These are phyloP conservation scores for Alloteropsis semialata DNA, from an alignment of 176 grass and related monocot species.

Conservation along the genomic window DNA sequence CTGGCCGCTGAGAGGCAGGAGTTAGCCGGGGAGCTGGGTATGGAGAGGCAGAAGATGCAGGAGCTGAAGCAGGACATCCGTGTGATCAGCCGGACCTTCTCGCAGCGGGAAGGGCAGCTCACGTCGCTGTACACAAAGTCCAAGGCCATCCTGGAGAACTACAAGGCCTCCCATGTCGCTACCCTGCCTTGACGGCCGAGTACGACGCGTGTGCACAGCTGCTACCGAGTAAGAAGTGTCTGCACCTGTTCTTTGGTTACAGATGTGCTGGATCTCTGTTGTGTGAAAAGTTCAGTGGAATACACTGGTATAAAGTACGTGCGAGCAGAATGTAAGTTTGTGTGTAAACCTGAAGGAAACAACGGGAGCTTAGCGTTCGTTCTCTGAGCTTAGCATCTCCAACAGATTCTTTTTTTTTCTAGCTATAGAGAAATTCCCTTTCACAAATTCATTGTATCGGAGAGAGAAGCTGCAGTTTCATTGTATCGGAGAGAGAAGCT, in stretches of 20 bases:
- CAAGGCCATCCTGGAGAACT: constrained; percentile 73
- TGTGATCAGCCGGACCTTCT: constrained; percentile 52
- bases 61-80: constrained; percentile 74
- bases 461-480: too few relatives aligned
- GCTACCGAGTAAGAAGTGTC: background rate
- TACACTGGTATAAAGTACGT: background rate
- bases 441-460: too few relatives aligned
- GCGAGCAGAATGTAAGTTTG: background rate
- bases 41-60: constrained; percentile 46
- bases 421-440: too few relatives aligned
- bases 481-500: too few relatives aligned
- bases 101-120: constrained; percentile 54
- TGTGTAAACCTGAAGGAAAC: background rate
- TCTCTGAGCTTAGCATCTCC: too few relatives aligned
- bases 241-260: too few relatives aligned
- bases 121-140: constrained; percentile 68
- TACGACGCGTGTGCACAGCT: background rate
- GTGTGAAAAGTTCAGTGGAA: background rate
- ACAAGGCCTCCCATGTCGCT: constrained; percentile 42
- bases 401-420: too few relatives aligned
- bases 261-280: background rate
- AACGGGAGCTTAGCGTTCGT: too few relatives aligned
- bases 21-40: constrained; percentile 38
- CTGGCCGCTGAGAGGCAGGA: constrained; percentile 48
- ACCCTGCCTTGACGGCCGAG: constrained; percentile 20